These are phyloP conservation scores for Trichoderma sp. DNA, from an alignment of 2,329 filamentous ascomycete genomes.

Conservation along the genomic window DNA sequence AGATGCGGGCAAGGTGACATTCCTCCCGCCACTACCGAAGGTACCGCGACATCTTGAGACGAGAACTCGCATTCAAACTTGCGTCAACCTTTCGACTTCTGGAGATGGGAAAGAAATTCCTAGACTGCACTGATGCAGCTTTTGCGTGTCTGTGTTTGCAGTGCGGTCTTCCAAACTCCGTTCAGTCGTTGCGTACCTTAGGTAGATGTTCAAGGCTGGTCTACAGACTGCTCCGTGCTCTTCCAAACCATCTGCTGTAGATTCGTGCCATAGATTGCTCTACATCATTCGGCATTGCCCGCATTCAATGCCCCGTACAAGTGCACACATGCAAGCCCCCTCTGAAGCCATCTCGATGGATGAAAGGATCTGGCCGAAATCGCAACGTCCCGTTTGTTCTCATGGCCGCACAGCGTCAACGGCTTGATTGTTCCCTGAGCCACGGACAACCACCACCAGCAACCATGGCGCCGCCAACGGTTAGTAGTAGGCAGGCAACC, in stretches of 20 bases:
- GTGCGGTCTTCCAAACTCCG: too few species aligned
- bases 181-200: too few species aligned
- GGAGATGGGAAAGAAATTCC: too few species aligned
- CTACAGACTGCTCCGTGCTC: not conserved
- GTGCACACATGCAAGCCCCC: not conserved
- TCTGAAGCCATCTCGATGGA: not conserved
- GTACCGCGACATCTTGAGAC: constrained; percentile 16
- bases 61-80: not conserved
- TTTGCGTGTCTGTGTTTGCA: too few species aligned
- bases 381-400: not conserved
- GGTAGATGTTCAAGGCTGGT: not conserved
- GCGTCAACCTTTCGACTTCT: not conserved
- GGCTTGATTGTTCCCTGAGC: constrained; percentile 7
- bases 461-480: too few species aligned
- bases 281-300: not conserved
- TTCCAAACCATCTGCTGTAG: too few species aligned
- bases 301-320: too few species aligned
- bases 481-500: too few species aligned
- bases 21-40: constrained; percentile 17
- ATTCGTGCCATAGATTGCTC: too few species aligned
- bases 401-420: not conserved
- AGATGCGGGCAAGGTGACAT: constrained; percentile 13
- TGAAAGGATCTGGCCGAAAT: not conserved
- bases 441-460: not conserved
- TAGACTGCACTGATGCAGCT: too few species aligned